Base-by-base conservation (phyloP, 2,329 filamentous ascomycete genomes). In the Colletotrichum cereale region DNA sequence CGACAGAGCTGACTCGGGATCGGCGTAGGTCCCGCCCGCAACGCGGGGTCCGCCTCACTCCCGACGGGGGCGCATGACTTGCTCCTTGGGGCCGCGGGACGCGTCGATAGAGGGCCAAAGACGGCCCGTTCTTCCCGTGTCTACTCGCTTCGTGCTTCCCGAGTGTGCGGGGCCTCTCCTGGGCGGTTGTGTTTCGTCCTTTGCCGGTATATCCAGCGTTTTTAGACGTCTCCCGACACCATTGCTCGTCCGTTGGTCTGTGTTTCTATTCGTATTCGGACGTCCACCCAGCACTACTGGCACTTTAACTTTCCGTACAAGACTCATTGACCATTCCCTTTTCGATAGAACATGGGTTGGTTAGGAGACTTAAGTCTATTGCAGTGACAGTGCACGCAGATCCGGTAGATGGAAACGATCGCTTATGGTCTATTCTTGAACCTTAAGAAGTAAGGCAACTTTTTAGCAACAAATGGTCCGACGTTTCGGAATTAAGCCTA, bases 61-160 rank as follows among this genome's bases (percentile, higher is more conserved):
- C n/a, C 40, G 42, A 14, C 21, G 3, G 48, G 31, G 34, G 34
- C 36, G 10, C 8, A 47, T 36, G 24, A 12, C 31, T 36, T 31
- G 21, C 14, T 24, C 11, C 31, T 31, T 2, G 7, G 29, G 29
- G 6, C 36, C 5, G 38, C 36, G 36, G 55, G 34, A 42, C 7
- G 21, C 21, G 21, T 36, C 52, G 5, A 16, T 55, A 4, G 21
- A 36, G 44, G 16, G 4, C n/a, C 2, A 11, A 10, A 24, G 5
- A 36, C n/a, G 31, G 21, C 52, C 62, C 36, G 8, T 66, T 31
- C 55, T 53, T 29, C 62, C 62, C 67, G 67, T 16, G 24, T 47
- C n/a, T 26, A 31, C 34, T 21, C 24, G 40, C n/a, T 18, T 29
- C 42, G 42, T 34, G 21, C 29, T 48, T 47, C 47, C 55, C 38